Evolutionary conservation across 1,284 basidiomycete genomes (phyloP), one percentile per base, ranked within the genome.

Genomic region (Meira nashicola): DNA sequence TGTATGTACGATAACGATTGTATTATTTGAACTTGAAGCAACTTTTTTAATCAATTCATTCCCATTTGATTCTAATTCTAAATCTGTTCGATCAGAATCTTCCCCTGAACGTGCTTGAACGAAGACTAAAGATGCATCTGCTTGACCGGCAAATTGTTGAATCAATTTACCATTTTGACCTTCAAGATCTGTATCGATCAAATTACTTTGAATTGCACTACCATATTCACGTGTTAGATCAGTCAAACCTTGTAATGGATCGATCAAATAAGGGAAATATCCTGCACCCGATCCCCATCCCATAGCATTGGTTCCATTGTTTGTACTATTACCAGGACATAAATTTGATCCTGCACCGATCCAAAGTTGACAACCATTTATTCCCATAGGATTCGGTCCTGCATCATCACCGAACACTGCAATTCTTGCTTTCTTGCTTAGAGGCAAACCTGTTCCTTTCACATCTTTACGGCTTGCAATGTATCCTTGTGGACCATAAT

Each of bases 61-160:
- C 2, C 89, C 89, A 49, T 84, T 83, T 60, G 86, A 82, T 89
- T 88, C 91, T 0, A 87, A 84, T 0, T 87, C 88, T 44, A 91
- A 79, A 78, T 90, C 89, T 63, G 88, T 88, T 49, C 83, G 81
- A 72, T 92, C 89, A 60, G 67, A 70, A 40, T 65, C 70, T 41
- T 74, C 72, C 19, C 70, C 70, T 19, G 61, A 64, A 23, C 58
- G 52, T 17, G 66, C 62, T 23, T 58, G 85, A 38, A 84, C 84
- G 73, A 87, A 86, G 6, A 88, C 86, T 50, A 87, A 80, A 0
- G 85, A 84, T 15, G 80, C 72, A 53, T 82, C 80, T 11, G 66
- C 66, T 60, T 15, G 17, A 4, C 23, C 17, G 43, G 43, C 48
- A 28, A 50, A 19, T 23, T 37, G 48, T 37, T 67, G 39, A 58